Conservation (phyloP, 768 basidiomycete genomes). For the Tricholoma terreum region DNA sequence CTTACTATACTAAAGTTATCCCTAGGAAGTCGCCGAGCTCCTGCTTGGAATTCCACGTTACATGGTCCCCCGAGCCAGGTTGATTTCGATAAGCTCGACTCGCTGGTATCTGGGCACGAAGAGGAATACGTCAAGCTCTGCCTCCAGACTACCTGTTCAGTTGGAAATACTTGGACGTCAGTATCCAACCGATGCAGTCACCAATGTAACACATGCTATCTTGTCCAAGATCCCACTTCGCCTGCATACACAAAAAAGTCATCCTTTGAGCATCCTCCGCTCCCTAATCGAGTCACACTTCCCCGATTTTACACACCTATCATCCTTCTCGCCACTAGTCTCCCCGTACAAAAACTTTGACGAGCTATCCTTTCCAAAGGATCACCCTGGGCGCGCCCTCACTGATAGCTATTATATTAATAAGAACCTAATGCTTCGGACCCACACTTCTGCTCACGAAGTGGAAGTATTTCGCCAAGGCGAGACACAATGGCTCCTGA, state of each 20-base stretch:
- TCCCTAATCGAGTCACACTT: slow-evolving; percentile 84
- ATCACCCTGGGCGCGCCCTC: slow-evolving; percentile 88
- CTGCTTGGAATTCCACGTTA: not conserved
- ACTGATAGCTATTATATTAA: slow-evolving; percentile 98
- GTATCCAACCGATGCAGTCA: slow-evolving; percentile 75
- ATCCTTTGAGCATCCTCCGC: slow-evolving; percentile 87
- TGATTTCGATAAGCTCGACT: slow-evolving; percentile 4
- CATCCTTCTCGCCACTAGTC: slow-evolving; percentile 84
- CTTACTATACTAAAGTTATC: too few species aligned
- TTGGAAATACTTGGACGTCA: slow-evolving; percentile 57
- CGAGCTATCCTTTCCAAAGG: slow-evolving; percentile 87
- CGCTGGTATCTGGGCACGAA: slow-evolving; percentile 2
- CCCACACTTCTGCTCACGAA: slow-evolving; percentile 98
- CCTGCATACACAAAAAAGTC: slow-evolving; percentile 71
- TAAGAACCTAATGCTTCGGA: slow-evolving; percentile 85
- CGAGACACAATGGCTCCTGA: slow-evolving; percentile 81
- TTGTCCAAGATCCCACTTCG: slow-evolving; percentile 73
- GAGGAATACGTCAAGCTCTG: slow-evolving; percentile 9
- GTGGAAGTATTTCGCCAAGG: slow-evolving; percentile 83
- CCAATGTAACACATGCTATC: slow-evolving; percentile 86
- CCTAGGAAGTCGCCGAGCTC: too few species aligned
- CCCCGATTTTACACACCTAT: slow-evolving; percentile 64
- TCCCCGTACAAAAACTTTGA: slow-evolving; percentile 93
- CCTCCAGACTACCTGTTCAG: slow-evolving; percentile 18
- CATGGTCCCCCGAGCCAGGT: slow-evolving; percentile 15